Conservation (phyloP, 768 basidiomycete genomes). For the Boletales sp. region DNA sequence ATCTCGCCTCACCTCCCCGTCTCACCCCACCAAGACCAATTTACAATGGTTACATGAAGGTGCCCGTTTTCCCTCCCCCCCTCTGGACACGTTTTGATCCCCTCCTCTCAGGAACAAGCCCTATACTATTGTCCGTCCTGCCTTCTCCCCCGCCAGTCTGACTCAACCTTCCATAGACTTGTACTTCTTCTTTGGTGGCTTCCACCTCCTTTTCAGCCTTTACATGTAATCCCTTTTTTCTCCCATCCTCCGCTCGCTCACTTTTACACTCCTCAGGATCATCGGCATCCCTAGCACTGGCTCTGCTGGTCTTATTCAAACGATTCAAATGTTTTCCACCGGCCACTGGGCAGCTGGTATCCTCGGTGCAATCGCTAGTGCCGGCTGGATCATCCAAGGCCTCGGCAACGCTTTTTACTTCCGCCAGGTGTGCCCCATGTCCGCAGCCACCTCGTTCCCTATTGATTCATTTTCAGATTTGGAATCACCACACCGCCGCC, state of each 20-base stretch:
- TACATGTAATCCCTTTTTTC: constrained; percentile 65
- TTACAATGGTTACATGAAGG: constrained; percentile 98
- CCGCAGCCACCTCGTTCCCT: constrained; percentile 5
- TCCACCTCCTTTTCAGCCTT: constrained; percentile 87
- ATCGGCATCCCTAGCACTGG: constrained; percentile 96
- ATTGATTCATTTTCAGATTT: constrained; percentile 49
- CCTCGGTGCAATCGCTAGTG: constrained; percentile 74
- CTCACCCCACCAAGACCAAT: constrained; percentile 59
- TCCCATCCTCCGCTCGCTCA: constrained; percentile 11
- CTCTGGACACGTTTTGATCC: constrained; percentile 22
- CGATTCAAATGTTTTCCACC: constrained; percentile 72
- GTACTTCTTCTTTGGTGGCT: constrained; percentile 96
- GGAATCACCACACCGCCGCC: constrained; percentile 72
- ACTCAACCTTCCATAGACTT: constrained; percentile 54
- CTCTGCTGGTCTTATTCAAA: constrained; percentile 92
- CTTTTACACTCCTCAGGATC: constrained; percentile 53
- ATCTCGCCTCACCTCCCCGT: constrained; percentile 5
- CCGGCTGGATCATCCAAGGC: constrained; percentile 87
- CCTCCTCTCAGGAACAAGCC: constrained; percentile 70
- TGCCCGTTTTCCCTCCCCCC: constrained; percentile 31
- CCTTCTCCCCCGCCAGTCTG: background rate
- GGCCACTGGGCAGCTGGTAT: constrained; percentile 77
- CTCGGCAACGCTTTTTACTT: constrained; percentile 78
- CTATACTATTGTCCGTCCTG: constrained; percentile 80
- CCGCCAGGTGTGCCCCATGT: constrained; percentile 52